Evolutionary conservation across 129 eudicot species (phyloP).

Genomic region (Oenanthe sinensis): DNA sequence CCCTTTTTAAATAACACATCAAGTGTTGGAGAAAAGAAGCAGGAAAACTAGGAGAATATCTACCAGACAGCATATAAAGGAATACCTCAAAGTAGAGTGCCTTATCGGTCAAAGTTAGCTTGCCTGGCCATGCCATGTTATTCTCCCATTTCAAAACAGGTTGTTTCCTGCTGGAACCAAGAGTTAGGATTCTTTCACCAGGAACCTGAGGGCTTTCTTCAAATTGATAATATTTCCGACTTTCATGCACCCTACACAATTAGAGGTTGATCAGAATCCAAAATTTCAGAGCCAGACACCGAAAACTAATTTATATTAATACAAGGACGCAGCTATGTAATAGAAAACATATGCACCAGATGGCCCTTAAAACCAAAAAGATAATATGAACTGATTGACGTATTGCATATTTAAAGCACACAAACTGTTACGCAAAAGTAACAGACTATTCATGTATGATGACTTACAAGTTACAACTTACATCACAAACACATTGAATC

Average conservation of each 20-base stretch:
- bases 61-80: background rate
- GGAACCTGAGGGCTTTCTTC: slow-evolving; percentile 34
- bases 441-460: background rate
- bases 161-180: slow-evolving; percentile 78
- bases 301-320: background rate
- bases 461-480: background rate
- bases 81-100: slow-evolving; percentile 95
- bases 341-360: background rate
- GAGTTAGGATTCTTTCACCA: slow-evolving; percentile 56
- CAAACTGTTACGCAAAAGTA: background rate
- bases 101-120: slow-evolving; percentile 65
- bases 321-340: background rate
- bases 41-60: background rate
- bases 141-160: slow-evolving; percentile 92
- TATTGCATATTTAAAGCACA: background rate
- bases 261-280: background rate
- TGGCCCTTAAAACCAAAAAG: background rate
- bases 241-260: slow-evolving; percentile 76
- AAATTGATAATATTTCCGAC: slow-evolving; percentile 48
- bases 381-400: background rate
- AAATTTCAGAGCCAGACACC: background rate
- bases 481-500: too few relatives aligned
- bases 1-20: background rate
- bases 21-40: background rate
- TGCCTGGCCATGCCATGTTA: slow-evolving; percentile 97